Conservation (phyloP, 2,329 filamentous ascomycete genomes). For the Colletotrichum gloeosporioides region DNA sequence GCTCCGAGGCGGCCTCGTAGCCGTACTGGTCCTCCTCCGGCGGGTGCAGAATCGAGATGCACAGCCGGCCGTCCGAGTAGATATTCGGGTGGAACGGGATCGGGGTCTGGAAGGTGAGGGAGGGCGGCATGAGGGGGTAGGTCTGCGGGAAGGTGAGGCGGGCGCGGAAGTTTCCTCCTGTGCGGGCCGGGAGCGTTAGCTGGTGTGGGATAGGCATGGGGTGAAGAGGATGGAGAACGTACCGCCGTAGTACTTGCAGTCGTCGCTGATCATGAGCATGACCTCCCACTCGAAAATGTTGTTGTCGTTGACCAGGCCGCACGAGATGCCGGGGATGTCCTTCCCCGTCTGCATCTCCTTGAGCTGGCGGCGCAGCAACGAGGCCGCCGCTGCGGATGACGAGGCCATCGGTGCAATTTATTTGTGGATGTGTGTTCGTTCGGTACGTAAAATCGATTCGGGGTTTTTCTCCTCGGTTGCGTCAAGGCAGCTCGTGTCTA, state of each 20-base stretch:
- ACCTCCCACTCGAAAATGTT: slow-evolving; percentile 99
- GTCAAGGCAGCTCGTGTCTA: not conserved
- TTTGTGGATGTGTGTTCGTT: too few relatives aligned
- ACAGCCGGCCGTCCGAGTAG: slow-evolving; percentile 85
- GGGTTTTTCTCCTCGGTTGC: not conserved
- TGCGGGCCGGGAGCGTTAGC: not conserved
- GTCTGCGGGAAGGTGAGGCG: slow-evolving; percentile 81
- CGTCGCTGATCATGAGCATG: slow-evolving; percentile 97
- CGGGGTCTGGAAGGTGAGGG: slow-evolving; percentile 83
- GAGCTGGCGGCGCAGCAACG: slow-evolving; percentile 82
- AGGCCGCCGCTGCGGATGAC: slow-evolving; percentile 63
- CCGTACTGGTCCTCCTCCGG: slow-evolving; percentile 94
- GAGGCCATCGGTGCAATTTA: slow-evolving; percentile 38
- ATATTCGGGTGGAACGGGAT: slow-evolving; percentile 95
- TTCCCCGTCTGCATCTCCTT: slow-evolving; percentile 93
- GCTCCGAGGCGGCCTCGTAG: slow-evolving; percentile 88
- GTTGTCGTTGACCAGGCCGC: slow-evolving; percentile 81
- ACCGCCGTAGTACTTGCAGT: slow-evolving; percentile 94
- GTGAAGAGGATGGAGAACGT: slow-evolving; percentile 32
- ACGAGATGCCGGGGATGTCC: slow-evolving; percentile 93
- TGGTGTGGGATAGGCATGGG: not conserved
- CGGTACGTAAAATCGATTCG: not conserved
- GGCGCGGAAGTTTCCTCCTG: slow-evolving; percentile 92
- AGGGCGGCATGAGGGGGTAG: slow-evolving; percentile 88
- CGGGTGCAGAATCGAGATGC: slow-evolving; percentile 96